Evolutionary conservation across 202 grass and related monocot genomes (phyloP).

Genomic region (Tripidium arundinaceum): DNA sequence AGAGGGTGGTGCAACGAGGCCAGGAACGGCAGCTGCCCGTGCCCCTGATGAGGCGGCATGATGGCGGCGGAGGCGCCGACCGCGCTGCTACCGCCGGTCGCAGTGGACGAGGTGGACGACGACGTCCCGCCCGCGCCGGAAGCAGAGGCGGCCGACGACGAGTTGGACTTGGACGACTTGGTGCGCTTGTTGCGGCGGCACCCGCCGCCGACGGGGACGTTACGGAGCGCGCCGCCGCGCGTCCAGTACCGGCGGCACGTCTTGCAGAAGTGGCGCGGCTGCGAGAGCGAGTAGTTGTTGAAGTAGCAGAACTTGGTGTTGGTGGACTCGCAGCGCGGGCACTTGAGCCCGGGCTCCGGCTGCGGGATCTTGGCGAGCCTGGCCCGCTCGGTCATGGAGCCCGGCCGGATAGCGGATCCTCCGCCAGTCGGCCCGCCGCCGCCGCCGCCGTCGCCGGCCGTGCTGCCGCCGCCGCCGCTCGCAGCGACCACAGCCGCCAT

Average conservation of each 20-base stretch:
- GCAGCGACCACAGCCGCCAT: conserved; percentile 2
- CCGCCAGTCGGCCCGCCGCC: conserved; percentile 13
- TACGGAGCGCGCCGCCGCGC: conserved; percentile 73
- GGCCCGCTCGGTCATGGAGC: conserved; percentile 70
- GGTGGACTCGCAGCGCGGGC: conserved; percentile 85
- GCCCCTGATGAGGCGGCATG: conserved; percentile 26
- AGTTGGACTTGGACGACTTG: conserved; percentile 68
- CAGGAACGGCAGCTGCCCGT: conserved; percentile 58
- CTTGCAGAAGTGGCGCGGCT: conserved; percentile 99
- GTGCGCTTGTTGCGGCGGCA: conserved; percentile 91
- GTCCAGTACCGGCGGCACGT: conserved; percentile 98
- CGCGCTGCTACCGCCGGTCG: conserved; percentile 25
- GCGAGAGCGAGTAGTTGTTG: conserved; percentile 95
- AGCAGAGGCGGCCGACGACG: conserved; percentile 34
- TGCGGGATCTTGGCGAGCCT: conserved; percentile 71
- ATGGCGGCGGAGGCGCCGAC: not conserved
- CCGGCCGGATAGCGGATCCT: conserved; percentile 19
- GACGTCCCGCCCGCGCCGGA: conserved; percentile 33
- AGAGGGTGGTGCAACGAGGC: conserved; percentile 54
- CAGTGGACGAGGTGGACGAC: conserved; percentile 55
- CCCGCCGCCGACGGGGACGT: conserved; percentile 80
- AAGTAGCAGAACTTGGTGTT: conserved; percentile 99
- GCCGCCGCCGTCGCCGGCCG: not conserved
- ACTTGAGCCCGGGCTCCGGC: conserved; percentile 87
- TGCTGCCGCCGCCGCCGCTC: conserved; percentile 9